A percentile compares a stretch with the other conserved stretches of the same genome.
These are phyloP conservation scores for Psilocybe sp. DNA, from an alignment of 768 basidiomycete genomes.

Conservation along the genomic window DNA sequence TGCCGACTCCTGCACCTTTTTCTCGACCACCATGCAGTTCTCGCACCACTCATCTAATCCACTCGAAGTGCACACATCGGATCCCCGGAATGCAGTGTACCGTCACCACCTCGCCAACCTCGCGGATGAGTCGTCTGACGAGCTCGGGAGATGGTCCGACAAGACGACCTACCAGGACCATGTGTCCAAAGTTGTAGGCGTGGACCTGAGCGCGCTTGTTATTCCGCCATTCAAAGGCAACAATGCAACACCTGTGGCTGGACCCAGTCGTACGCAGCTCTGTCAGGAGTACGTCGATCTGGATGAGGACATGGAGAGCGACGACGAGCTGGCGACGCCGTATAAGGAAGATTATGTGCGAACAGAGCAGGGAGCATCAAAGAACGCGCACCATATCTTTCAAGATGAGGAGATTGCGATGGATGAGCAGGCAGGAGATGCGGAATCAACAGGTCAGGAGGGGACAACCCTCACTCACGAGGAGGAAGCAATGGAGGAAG, in stretches of 20 bases:
- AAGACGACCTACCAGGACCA: conserved; percentile 16
- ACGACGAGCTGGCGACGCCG: conserved; percentile 34
- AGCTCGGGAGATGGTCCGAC: conserved; percentile 8
- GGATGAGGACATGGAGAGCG: conserved; percentile 50
- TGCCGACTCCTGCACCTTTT: neutral
- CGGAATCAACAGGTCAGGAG: neutral
- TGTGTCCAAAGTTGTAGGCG: conserved; percentile 5
- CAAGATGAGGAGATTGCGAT: conserved; percentile 2
- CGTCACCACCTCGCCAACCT: neutral
- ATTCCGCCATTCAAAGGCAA: conserved; percentile 10
- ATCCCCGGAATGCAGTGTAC: conserved; percentile 19
- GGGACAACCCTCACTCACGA: neutral
- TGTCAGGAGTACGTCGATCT: conserved; percentile 34
- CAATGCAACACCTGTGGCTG: conserved; percentile 5
- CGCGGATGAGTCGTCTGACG: conserved; percentile 16
- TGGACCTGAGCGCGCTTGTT: neutral
- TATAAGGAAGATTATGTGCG: conserved; percentile 1
- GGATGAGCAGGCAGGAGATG: conserved; percentile 1
- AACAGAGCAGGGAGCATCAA: too few species aligned
- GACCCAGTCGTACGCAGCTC: neutral
- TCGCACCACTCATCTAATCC: conserved; percentile 33
- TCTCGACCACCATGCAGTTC: conserved; percentile 10
- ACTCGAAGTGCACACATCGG: conserved; percentile 22
- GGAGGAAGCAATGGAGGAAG: conserved; percentile 1
- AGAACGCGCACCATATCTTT: too few species aligned